Percentiles rank a stretch among this genome's conserved stretches.
Evolutionary conservation across 768 basidiomycete genomes (phyloP).

Genomic region (Fistulinella prunicolor): DNA sequence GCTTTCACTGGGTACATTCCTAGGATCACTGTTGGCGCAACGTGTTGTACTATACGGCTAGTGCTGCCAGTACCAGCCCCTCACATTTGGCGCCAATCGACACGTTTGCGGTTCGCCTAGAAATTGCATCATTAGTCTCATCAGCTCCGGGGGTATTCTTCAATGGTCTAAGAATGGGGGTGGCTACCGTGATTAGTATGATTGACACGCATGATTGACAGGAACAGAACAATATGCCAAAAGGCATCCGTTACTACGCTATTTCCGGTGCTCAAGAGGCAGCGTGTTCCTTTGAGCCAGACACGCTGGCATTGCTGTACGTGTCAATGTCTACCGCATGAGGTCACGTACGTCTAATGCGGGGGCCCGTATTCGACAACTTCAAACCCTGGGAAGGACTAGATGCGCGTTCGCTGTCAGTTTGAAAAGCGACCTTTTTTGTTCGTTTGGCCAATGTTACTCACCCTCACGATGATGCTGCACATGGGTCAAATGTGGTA

Average conservation of each 20-base stretch:
- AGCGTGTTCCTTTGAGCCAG: conserved; percentile 57
- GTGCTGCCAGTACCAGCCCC: not conserved
- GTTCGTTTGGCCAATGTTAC: not conserved
- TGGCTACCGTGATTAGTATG: not conserved
- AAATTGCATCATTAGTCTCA: conserved; percentile 23
- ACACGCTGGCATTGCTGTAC: conserved; percentile 46
- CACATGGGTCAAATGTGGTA: conserved; percentile 58
- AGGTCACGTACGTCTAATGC: not conserved
- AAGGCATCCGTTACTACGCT: conserved; percentile 49
- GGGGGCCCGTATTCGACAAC: conserved; percentile 30
- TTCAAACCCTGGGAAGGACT: conserved; percentile 43
- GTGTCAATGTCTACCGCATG: not conserved
- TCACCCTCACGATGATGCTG: not conserved
- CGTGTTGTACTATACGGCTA: not conserved
- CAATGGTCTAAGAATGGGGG: conserved; percentile 13
- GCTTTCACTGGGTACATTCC: conserved; percentile 7
- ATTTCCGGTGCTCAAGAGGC: conserved; percentile 44
- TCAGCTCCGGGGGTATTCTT: conserved; percentile 22
- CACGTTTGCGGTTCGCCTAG: conserved; percentile 13
- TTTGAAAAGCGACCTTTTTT: not conserved
- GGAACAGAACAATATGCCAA: conserved; percentile 31
- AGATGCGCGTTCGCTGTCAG: conserved; percentile 54
- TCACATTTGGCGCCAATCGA: not conserved
- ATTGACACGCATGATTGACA: conserved; percentile 12
- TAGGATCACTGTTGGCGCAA: conserved; percentile 7